Conservation (phyloP, 2,329 filamentous ascomycete genomes). For the Diaporthe eres region DNA sequence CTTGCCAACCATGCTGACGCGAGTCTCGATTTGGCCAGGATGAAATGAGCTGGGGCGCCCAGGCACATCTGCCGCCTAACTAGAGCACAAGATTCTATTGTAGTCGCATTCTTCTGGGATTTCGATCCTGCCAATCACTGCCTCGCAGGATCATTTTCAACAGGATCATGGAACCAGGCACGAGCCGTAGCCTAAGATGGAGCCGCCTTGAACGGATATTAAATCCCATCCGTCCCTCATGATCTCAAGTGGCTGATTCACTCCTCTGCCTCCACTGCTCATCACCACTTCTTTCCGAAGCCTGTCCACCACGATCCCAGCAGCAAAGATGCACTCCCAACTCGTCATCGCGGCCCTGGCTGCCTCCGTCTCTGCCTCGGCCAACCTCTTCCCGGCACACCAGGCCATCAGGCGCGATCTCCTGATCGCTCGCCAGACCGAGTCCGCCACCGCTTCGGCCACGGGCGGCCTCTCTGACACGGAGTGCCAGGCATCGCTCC, state of each 20-base stretch:
- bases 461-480: conserved; percentile 31
- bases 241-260: not conserved
- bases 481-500: conserved; percentile 44
- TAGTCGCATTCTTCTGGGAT: conserved; percentile 14
- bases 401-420: conserved; percentile 43
- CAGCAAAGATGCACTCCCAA: conserved; percentile 47
- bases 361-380: conserved; percentile 45
- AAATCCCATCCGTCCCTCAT: not conserved
- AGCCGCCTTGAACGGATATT: conserved; percentile 1
- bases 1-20: conserved; percentile 16
- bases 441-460: conserved; percentile 19
- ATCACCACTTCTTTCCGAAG: not conserved
- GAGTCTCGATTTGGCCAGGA: conserved; percentile 29
- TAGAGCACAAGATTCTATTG: not conserved
- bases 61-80: not conserved
- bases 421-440: conserved; percentile 46
- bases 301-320: not conserved
- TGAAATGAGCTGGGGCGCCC: conserved; percentile 17
- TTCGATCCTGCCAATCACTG: conserved; percentile 6
- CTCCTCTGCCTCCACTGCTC: not conserved
- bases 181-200: not conserved
- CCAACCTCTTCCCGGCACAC: conserved; percentile 41
- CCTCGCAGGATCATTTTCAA: not conserved
- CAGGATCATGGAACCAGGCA: not conserved
- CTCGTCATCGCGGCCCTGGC: conserved; percentile 46